Evolutionary conservation across 1,139 yeast genomes (phyloP), one percentile per base, ranked within the genome.

Genomic region (Williopsis jadinii): DNA sequence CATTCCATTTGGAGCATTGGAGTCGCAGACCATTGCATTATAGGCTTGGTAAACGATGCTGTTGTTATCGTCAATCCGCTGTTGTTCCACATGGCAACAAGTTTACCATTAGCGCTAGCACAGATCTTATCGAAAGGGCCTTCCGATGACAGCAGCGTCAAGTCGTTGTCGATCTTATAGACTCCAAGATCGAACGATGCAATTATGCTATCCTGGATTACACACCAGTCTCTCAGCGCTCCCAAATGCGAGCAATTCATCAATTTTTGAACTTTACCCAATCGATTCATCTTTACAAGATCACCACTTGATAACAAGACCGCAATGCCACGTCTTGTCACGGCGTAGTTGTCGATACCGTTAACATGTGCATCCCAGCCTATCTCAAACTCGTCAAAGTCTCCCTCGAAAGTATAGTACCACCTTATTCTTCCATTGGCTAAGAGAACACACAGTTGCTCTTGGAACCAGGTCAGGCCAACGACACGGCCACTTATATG

Each of bases 391-490:
- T 53, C 56, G 12, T 46, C 43, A 14, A 54, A 54, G 15, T 51
- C 53, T 2, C 54, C 52, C 30, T 75, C 75, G 47, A 84, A 77
- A 51, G 85, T 90, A 38, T 72, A 63, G 56, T 88, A 90, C 38
- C 73, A 66, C 46, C 96, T 66, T 34, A 75, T 75, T 31, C 68
- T 67, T 2, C 87, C 73, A 43, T 70, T 70, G 32, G 70, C 72
- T 28, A 84, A 62, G 1, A 86, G 74, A 9, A 87, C 75, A 14
- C 83, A 62, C 42, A 88, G 66, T 41, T 75, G 70, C 49, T 85
- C 95, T 1, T 49, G 45, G 42, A 75, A 59, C 76, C 79, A 77
- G 34, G 78, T 80, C 19, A 82, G 70, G 9, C 75, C 74, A 1
- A 75, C 66, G 39, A 85, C 75, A 9, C 74, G 72, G 1, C 78